Conservation (phyloP, 345 rosid species). For the Fremontodendron californicum region DNA sequence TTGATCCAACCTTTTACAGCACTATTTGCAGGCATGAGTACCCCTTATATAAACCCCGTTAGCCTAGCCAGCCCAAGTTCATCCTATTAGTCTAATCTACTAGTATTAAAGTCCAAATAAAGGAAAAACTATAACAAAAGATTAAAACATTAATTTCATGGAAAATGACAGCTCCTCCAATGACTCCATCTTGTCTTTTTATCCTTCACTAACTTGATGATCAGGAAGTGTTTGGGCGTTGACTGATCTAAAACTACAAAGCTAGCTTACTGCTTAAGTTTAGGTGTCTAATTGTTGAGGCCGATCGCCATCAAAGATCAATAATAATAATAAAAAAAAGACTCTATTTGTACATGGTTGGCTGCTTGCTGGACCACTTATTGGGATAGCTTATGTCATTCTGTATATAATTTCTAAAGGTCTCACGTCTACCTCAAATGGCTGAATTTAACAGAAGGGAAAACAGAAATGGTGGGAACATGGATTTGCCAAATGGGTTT, state of each 20-base stretch:
- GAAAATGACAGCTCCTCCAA: conserved; percentile 16
- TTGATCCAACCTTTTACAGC: not conserved
- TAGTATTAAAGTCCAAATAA: not conserved
- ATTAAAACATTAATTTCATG: not conserved
- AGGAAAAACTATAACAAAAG: not conserved
- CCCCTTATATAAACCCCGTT: not conserved
- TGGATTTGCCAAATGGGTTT: too few species aligned
- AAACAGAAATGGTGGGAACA: too few species aligned
- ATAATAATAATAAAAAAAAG: too few species aligned
- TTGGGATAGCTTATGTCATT: too few species aligned
- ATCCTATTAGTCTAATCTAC: not conserved
- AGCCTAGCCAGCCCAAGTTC: not conserved
- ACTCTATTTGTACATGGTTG: too few species aligned
- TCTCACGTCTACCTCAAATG: too few species aligned
- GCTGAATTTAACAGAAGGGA: too few species aligned
- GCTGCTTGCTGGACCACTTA: too few species aligned
- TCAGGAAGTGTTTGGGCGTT: not conserved
- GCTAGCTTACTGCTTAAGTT: not conserved
- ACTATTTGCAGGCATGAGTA: not conserved
- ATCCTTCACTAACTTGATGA: too few species aligned
- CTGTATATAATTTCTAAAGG: too few species aligned
- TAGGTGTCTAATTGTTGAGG: not conserved
- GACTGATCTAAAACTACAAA: not conserved
- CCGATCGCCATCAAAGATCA: too few species aligned
- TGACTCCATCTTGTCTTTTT: not conserved